Evolutionary conservation across 1,284 basidiomycete genomes (phyloP), one percentile per base, ranked within the genome.

Genomic region (Exobasidium rhododendri): DNA sequence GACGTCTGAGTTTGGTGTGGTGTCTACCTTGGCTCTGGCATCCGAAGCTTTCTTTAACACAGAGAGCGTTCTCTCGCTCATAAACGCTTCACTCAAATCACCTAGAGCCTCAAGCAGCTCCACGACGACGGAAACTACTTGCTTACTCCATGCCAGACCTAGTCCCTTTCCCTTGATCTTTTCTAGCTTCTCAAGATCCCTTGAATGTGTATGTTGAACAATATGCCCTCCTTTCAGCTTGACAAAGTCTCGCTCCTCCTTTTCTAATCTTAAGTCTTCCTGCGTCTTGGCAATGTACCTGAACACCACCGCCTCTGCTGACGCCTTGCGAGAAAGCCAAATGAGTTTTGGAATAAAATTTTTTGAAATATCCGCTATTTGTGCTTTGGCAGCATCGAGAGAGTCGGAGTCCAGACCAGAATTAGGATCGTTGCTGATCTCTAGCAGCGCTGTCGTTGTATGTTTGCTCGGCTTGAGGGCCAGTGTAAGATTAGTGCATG

Each of bases 401-500:
- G 52, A 55, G n/a, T 26, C 52, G 14, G 20, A 20, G 17, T 55
- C 52, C 20, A 50, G 28, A 26, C 47, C 47, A 24, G 47, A 50
- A 50, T 24, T 50, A 6, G 47, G 52, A 14, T 55, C 10, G 22
- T 31, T 24, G 24, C 7, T 35, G 22, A 13, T 40, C 29, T 55
- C 52, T 17, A 20, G 26, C 11, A 32, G 52, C 4, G n/a, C 28
- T 2, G 52, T 31, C 7, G 47, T 7, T 20, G 47, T 10, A 50
- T 24, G 7, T 50, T 31, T 24, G 35, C 24, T 35, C 11, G 52
- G 52, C 28, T 29, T 20, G 28, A 55, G 52, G 2, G 52, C 52
- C 28, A 55, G 30, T 5, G 52, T 55, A 13, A 55, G 30, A 26
- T 55, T 55, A 13, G 52, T 55, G 28, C 52, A 40, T 35, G 52